A percentile compares a stretch with the other conserved stretches of the same genome.
Evolutionary conservation across 495 filamentous ascomycete species (phyloP).

Genomic region (Xylaria intraflava): DNA sequence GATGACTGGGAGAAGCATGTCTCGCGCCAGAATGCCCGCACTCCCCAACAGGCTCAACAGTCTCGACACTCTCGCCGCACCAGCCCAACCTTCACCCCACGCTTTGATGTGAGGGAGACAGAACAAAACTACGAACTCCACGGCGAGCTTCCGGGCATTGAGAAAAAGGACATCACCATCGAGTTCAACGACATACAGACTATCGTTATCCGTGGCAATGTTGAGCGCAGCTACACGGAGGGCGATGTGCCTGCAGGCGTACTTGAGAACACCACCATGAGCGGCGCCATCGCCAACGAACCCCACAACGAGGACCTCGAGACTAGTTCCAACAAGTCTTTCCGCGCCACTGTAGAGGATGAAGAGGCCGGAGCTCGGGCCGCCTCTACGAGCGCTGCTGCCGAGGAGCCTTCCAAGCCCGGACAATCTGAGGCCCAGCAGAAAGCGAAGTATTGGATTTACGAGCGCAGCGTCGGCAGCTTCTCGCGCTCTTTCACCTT

Average conservation of each 20-base stretch:
- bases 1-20: constrained; percentile 63
- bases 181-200: constrained; percentile 80
- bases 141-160: constrained; percentile 80
- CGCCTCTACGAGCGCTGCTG: constrained; percentile 11
- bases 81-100: constrained; percentile 52
- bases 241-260: constrained; percentile 33
- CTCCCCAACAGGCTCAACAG: no score
- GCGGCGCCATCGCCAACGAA: constrained; percentile 37
- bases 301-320: constrained; percentile 52
- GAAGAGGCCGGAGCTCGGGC: constrained; percentile 21
- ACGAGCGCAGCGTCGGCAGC: constrained; percentile 71
- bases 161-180: constrained; percentile 69
- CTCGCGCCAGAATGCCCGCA: constrained; percentile 17
- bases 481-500: constrained; percentile 79
- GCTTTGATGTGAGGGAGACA: constrained; percentile 75
- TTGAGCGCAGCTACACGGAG: constrained; percentile 51
- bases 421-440: constrained; percentile 26
- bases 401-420: constrained; percentile 23
- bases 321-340: constrained; percentile 21
- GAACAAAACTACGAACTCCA: constrained; percentile 67
- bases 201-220: constrained; percentile 63
- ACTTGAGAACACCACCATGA: constrained; percentile 18
- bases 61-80: constrained; percentile 2
- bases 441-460: constrained; percentile 58
- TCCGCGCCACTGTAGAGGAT: constrained; percentile 59